Conservation (phyloP, 768 basidiomycete species). For the Calocybe indica region DNA sequence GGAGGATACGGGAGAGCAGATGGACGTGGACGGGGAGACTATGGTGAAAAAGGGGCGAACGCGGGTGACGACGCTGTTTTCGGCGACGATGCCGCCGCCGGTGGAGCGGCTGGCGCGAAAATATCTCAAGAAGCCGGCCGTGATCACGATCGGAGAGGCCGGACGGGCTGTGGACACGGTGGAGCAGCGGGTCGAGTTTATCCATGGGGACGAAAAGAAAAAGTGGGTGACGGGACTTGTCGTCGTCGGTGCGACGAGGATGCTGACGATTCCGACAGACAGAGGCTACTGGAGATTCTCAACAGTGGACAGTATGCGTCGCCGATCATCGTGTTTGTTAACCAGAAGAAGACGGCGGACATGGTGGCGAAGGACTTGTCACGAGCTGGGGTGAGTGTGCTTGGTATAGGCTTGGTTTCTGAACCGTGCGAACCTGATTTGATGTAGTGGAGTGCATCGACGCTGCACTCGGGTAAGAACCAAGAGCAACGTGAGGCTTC, state of each 20-base stretch:
- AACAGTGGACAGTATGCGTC: slow-evolving; percentile 78
- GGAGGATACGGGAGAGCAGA: slow-evolving; percentile 66
- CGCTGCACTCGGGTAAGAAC: slow-evolving; percentile 94
- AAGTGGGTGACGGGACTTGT: slow-evolving; percentile 49
- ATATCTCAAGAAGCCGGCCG: slow-evolving; percentile 87
- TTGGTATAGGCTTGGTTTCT: not conserved
- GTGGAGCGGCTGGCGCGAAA: slow-evolving; percentile 94
- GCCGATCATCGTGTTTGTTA: slow-evolving; percentile 98
- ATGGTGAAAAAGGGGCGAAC: slow-evolving; percentile 71
- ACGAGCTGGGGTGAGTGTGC: slow-evolving; percentile 70
- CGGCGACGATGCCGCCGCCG: slow-evolving; percentile 97
- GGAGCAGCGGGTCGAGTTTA: slow-evolving; percentile 93
- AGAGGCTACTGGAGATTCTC: slow-evolving; percentile 85
- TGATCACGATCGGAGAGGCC: slow-evolving; percentile 97
- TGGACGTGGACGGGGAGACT: slow-evolving; percentile 73
- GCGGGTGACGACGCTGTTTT: slow-evolving; percentile 94
- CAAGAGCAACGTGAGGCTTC: slow-evolving; percentile 97
- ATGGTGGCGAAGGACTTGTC: slow-evolving; percentile 94
- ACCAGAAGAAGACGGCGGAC: slow-evolving; percentile 99
- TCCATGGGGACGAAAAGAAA: slow-evolving; percentile 92
- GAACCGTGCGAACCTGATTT: not conserved
- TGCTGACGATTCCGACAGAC: slow-evolving; percentile 37
- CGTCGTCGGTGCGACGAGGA: not conserved
- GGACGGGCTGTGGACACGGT: slow-evolving; percentile 98
- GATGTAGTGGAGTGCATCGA: slow-evolving; percentile 78